Conservation (phyloP, 768 basidiomycete species). For the Clathrus columnatus region DNA sequence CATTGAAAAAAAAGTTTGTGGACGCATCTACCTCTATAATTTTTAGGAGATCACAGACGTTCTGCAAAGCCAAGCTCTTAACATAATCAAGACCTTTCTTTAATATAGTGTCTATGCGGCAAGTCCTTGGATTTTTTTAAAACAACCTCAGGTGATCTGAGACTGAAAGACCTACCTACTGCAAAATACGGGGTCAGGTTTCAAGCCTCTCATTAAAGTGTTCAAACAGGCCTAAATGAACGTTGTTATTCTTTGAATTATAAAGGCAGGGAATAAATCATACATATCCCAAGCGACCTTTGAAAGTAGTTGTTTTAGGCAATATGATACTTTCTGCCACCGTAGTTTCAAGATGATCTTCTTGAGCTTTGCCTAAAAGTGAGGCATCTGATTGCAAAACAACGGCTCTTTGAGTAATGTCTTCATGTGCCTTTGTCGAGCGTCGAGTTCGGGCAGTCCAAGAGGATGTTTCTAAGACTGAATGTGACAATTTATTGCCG, state of each 20-base stretch:
- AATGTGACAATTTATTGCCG: neutral
- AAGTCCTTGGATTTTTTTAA: conserved; percentile 19
- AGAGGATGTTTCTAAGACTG: neutral
- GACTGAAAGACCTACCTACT: conserved; percentile 46
- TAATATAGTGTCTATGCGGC: conserved; percentile 64
- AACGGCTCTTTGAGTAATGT: no score
- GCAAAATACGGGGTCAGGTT: conserved; percentile 69
- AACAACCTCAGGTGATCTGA: neutral
- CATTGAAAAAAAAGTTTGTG: neutral
- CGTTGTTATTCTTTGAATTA: conserved; percentile 1
- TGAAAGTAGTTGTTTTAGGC: conserved; percentile 57
- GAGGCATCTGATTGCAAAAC: no score
- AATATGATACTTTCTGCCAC: no score
- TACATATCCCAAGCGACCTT: conserved; percentile 45
- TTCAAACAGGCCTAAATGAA: conserved; percentile 78
- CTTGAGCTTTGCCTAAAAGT: no score
- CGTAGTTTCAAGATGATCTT: conserved; percentile 27
- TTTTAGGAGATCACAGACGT: conserved; percentile 58
- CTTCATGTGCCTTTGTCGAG: no score
- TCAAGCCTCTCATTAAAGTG: conserved; percentile 65
- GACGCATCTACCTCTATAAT: conserved; percentile 57
- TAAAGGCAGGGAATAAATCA: neutral
- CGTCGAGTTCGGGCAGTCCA: no score
- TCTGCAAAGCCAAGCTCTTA: conserved; percentile 73
- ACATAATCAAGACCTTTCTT: conserved; percentile 76